Conservation (phyloP, 2,329 filamentous ascomycete species). For the Sporothrix brunneoviolacea region DNA sequence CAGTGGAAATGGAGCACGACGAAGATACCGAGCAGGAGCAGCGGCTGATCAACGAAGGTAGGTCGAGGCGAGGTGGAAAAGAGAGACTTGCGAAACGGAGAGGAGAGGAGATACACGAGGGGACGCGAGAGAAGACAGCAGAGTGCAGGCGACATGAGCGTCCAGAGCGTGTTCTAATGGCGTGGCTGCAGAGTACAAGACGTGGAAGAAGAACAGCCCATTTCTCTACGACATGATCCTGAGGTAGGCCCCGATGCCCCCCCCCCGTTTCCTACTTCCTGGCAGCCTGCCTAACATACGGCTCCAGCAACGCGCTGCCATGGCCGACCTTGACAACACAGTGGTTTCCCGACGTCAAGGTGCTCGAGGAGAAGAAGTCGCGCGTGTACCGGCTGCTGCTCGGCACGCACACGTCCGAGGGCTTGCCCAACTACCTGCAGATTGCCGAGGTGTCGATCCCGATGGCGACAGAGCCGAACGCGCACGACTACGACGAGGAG, state of each 20-base stretch:
- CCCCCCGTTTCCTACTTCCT: no score
- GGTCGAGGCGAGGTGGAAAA: slow-evolving; percentile 19
- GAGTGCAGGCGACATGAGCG: no score
- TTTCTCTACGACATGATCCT: slow-evolving; percentile 98
- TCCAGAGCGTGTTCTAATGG: no score
- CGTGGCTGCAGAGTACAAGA: slow-evolving; percentile 78
- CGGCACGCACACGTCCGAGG: slow-evolving; percentile 87
- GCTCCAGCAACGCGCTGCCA: slow-evolving; percentile 71
- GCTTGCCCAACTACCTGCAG: slow-evolving; percentile 83
- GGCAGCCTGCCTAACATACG: background rate
- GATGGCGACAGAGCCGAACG: slow-evolving; percentile 65
- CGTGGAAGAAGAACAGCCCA: slow-evolving; percentile 99
- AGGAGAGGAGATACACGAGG: background rate
- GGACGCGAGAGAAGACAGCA: background rate
- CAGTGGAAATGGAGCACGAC: slow-evolving; percentile 50
- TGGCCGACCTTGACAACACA: slow-evolving; percentile 97
- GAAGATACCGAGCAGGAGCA: slow-evolving; percentile 69
- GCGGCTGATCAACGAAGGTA: slow-evolving; percentile 89
- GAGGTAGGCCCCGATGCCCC: slow-evolving; percentile 46
- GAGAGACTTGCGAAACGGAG: no score
- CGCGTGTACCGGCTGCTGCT: slow-evolving; percentile 83
- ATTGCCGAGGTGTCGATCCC: slow-evolving; percentile 93
- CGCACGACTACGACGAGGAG: slow-evolving; percentile 83
- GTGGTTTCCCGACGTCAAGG: slow-evolving; percentile 94
- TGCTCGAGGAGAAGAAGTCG: slow-evolving; percentile 79